A percentile compares a stretch with the other conserved stretches of the same genome.
Evolutionary conservation across 805 yeast species (phyloP).

Genomic region (Candida endomychidarum): DNA sequence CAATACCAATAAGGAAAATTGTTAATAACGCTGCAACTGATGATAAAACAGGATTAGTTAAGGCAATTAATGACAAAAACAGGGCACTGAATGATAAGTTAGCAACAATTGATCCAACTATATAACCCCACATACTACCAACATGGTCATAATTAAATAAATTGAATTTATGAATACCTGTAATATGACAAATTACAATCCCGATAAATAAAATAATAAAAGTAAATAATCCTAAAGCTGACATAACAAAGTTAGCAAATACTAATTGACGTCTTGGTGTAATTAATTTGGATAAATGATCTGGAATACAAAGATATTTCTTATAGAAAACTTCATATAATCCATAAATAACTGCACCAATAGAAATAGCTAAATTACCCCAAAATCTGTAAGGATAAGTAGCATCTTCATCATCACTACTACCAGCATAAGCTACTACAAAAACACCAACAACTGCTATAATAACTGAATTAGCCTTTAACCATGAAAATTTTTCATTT

Average conservation of each 20-base stretch:
- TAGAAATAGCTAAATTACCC: constrained; percentile 69
- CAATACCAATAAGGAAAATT: constrained; percentile 74
- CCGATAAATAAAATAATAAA: constrained; percentile 49
- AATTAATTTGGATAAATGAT: constrained; percentile 41
- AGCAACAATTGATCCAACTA: constrained; percentile 54
- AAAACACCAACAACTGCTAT: constrained; percentile 76
- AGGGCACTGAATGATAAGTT: constrained; percentile 70
- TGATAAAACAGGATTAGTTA: constrained; percentile 82
- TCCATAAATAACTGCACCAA: constrained; percentile 79
- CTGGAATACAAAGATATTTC: constrained; percentile 71
- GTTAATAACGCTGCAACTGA: constrained; percentile 69
- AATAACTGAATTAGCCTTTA: constrained; percentile 65
- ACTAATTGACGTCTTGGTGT: constrained; percentile 68
- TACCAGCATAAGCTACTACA: constrained; percentile 70
- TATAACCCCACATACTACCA: constrained; percentile 42
- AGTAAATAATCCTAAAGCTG: constrained; percentile 62
- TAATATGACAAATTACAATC: constrained; percentile 45
- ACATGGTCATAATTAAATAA: constrained; percentile 45
- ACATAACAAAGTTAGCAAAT: constrained; percentile 76
- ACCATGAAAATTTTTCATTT: constrained; percentile 60
- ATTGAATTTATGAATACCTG: constrained; percentile 58
- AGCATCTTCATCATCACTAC: constrained; percentile 23
- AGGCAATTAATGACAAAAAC: constrained; percentile 74
- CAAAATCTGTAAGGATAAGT: constrained; percentile 57
- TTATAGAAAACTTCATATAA: constrained; percentile 83